phyloP scores from a whole-genome alignment of 495 filamentous ascomycete species.

The Echria macrotheca region DNA sequence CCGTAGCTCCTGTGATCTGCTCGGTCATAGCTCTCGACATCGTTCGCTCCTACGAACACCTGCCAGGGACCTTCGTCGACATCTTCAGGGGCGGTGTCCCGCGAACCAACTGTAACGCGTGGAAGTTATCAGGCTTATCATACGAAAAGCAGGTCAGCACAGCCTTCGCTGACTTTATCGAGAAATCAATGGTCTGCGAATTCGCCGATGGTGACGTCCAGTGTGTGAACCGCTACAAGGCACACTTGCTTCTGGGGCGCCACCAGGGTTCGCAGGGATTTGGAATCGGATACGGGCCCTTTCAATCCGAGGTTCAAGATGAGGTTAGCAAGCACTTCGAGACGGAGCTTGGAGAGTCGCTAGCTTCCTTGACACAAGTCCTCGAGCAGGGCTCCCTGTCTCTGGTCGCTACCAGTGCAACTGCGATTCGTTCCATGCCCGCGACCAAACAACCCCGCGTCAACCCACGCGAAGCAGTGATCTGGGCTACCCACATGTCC shows the following conservation, averaged over 20 bases:
- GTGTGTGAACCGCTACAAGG: neutral
- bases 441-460: neutral
- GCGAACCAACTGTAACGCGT: neutral
- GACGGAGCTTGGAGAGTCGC: neutral
- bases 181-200: neutral
- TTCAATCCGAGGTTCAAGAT: neutral
- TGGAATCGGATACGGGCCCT: neutral
- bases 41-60: neutral
- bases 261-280: neutral
- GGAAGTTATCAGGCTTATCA: no score
- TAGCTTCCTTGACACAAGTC: neutral
- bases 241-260: neutral
- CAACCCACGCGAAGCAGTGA: neutral
- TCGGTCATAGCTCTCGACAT: neutral
- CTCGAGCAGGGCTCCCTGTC: neutral
- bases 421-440: no score
- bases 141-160: neutral
- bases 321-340: neutral
- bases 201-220: neutral
- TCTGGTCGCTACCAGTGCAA: no score
- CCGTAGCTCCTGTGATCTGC: neutral
- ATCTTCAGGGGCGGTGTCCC: neutral
- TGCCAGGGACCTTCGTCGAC: neutral
- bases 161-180: neutral
- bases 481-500: neutral